Evolutionary conservation across 2,329 filamentous ascomycete genomes (phyloP).

Genomic region (Sporothrix schenckii): DNA sequence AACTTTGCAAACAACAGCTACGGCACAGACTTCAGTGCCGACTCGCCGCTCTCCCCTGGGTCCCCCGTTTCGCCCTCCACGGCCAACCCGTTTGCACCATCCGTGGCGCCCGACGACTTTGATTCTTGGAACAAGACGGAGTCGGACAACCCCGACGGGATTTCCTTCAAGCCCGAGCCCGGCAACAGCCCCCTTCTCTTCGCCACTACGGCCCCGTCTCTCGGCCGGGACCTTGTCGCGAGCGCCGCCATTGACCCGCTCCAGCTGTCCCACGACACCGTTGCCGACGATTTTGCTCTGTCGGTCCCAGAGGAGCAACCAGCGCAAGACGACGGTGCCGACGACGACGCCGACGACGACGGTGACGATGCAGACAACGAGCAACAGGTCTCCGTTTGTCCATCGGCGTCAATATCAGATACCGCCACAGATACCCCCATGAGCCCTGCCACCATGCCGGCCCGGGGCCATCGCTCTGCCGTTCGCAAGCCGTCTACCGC

Average conservation of each 20-base stretch:
- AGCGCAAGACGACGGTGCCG: not conserved
- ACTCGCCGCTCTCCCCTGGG: constrained; percentile 44
- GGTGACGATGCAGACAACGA: not conserved
- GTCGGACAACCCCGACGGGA: constrained; percentile 39
- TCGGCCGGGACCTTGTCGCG: constrained; percentile 35
- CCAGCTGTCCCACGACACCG: constrained; percentile 39
- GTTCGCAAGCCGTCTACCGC: constrained; percentile 36
- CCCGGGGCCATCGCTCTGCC: constrained; percentile 37
- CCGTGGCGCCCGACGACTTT: constrained; percentile 39
- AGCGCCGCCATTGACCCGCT: constrained; percentile 46
- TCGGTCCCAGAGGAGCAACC: constrained; percentile 9
- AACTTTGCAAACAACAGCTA: constrained; percentile 33
- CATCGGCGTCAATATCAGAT: not conserved
- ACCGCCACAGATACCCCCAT: not conserved
- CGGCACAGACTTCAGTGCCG: constrained; percentile 43
- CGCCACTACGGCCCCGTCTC: constrained; percentile 36
- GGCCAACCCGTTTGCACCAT: constrained; percentile 39
- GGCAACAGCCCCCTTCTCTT: constrained; percentile 41
- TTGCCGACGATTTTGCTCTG: constrained; percentile 1
- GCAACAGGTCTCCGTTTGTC: not conserved
- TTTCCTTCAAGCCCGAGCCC: constrained; percentile 41
- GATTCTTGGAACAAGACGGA: constrained; percentile 40
- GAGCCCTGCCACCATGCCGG: constrained; percentile 21
- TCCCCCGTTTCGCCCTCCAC: constrained; percentile 43
- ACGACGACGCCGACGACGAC: too few relatives aligned